phyloP scores from a whole-genome alignment of 805 yeast genomes.

The Pichia rugopelliculosa region DNA sequence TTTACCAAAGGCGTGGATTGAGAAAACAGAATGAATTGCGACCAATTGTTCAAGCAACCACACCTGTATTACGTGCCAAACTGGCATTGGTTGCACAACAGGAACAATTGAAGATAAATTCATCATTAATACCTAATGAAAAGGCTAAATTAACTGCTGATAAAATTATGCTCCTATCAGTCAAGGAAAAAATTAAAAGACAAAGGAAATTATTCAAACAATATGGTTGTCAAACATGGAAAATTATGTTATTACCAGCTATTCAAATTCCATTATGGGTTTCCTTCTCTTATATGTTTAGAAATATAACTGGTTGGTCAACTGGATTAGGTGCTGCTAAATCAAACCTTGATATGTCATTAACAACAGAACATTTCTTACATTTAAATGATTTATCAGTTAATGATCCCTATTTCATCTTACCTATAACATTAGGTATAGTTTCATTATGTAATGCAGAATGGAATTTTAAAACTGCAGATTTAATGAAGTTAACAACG shows the following conservation, averaged over 20 bases:
- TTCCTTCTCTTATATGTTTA: conserved; percentile 62
- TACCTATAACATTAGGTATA: conserved; percentile 69
- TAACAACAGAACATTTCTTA: conserved; percentile 47
- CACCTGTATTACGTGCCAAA: conserved; percentile 61
- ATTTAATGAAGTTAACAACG: conserved; percentile 37
- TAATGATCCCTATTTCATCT: conserved; percentile 51
- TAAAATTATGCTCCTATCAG: conserved; percentile 64
- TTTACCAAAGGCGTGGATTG: conserved; percentile 59
- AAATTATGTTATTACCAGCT: conserved; percentile 64
- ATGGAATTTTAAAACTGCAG: conserved; percentile 66
- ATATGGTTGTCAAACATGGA: conserved; percentile 72
- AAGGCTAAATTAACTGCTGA: conserved; percentile 54
- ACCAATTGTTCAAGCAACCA: conserved; percentile 66
- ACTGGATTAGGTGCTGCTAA: conserved; percentile 25
- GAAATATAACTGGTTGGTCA: conserved; percentile 69
- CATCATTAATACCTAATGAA: conserved; percentile 20
- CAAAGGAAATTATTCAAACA: conserved; percentile 64
- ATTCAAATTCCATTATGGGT: conserved; percentile 88
- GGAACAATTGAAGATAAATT: conserved; percentile 18
- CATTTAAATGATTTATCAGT: conserved; percentile 56
- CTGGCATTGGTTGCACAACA: conserved; percentile 41
- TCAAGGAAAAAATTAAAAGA: conserved; percentile 71
- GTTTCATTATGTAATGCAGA: conserved; percentile 72
- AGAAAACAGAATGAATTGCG: conserved; percentile 64
- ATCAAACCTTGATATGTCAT: conserved; percentile 40